Percentiles rank a stretch among this genome's conserved stretches.
These are phyloP conservation scores for Quercus aquifolioides DNA, from an alignment of 306 rosid genomes.

Conservation along the genomic window DNA sequence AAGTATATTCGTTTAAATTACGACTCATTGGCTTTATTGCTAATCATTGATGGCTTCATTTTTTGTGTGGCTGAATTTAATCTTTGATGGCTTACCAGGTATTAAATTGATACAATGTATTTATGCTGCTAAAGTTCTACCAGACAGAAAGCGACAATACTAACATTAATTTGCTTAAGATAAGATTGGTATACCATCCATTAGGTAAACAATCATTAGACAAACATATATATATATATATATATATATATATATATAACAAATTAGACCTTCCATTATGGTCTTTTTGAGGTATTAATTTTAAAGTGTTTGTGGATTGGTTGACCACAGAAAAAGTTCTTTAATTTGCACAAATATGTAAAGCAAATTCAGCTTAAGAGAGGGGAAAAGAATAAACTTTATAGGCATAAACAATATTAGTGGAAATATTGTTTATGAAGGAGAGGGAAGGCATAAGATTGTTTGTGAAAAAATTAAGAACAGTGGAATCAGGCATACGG, in stretches of 20 bases:
- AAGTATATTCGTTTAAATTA: not conserved
- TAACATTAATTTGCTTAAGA: not conserved
- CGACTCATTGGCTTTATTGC: not conserved
- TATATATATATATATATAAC: not conserved
- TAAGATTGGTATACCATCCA: slow-evolving; percentile 34
- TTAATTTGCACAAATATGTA: no score
- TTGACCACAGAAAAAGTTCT: slow-evolving; percentile 13
- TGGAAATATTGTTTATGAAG: slow-evolving; percentile 3
- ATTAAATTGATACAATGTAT: not conserved
- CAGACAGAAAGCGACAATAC: slow-evolving; percentile 6
- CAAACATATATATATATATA: not conserved
- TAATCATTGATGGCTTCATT: not conserved
- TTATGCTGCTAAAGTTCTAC: not conserved
- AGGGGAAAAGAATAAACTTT: no score
- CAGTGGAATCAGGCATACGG: slow-evolving; percentile 17
- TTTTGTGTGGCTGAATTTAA: not conserved
- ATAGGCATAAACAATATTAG: no score
- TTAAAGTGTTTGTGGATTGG: not conserved
- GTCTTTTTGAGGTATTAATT: no score
- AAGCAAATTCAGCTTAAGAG: no score
- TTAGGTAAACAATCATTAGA: slow-evolving; percentile 27
- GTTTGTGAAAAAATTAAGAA: no score
- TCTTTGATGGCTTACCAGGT: not conserved
- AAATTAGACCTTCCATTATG: no score
- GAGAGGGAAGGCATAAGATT: not conserved